Evolutionary conservation across 2,329 filamentous ascomycete genomes (phyloP).

Genomic region (Aureobasidium uvarum): DNA sequence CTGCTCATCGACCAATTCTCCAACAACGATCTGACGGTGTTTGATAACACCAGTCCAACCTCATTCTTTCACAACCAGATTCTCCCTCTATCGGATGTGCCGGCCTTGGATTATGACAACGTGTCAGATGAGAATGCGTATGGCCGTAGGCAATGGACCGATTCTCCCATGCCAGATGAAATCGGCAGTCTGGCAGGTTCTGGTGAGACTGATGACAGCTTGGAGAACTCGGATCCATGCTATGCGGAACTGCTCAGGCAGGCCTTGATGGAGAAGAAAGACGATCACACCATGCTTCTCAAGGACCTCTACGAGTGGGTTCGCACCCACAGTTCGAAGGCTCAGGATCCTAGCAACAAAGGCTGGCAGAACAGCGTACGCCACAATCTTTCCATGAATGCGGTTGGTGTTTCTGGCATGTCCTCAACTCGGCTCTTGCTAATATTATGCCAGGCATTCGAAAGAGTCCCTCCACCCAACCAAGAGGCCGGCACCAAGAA

Average conservation of each 20-base stretch:
- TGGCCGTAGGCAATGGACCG: constrained; percentile 4
- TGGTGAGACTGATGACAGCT: constrained; percentile 19
- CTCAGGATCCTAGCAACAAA: constrained; percentile 52
- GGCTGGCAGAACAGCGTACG: constrained; percentile 97
- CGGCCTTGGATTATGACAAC: constrained; percentile 17
- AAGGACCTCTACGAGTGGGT: constrained; percentile 94
- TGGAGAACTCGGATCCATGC: constrained; percentile 33
- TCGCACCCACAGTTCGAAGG: constrained; percentile 73
- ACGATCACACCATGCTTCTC: constrained; percentile 65
- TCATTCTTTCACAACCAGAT: constrained; percentile 1
- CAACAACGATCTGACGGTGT: background rate
- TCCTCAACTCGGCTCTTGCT: constrained; percentile 22
- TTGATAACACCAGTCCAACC: background rate
- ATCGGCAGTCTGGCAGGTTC: background rate
- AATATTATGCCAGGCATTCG: constrained; percentile 51
- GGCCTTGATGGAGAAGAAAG: constrained; percentile 61
- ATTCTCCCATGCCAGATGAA: constrained; percentile 16
- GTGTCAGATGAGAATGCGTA: constrained; percentile 1
- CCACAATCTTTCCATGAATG: constrained; percentile 95
- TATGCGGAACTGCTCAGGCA: constrained; percentile 81
- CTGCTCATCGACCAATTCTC: constrained; percentile 13
- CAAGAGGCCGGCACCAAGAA: constrained; percentile 57
- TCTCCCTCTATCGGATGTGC: constrained; percentile 14
- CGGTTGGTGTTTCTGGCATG: constrained; percentile 56
- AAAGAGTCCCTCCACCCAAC: constrained; percentile 47